Evolutionary conservation across 371 early-diverging fungal species (phyloP).

Genomic region (Mucor sp.): DNA sequence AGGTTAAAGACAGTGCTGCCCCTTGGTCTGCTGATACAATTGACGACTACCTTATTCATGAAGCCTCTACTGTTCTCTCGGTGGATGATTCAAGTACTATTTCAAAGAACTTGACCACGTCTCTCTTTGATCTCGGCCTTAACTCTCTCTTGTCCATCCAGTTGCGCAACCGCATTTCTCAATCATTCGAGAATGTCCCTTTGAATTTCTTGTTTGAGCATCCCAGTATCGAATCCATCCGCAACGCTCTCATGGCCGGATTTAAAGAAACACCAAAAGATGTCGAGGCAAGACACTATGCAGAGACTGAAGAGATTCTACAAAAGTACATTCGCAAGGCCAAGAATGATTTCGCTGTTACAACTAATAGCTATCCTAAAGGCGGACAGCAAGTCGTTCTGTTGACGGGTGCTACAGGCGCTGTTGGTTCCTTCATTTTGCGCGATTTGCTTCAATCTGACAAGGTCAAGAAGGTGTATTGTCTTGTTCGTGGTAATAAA

Average conservation of each 20-base stretch:
- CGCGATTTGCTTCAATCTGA: slow-evolving; percentile 23
- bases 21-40: not conserved
- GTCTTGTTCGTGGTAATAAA: slow-evolving; percentile 25
- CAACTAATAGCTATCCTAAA: slow-evolving; percentile 1
- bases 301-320: slow-evolving; percentile 16
- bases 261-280: not conserved
- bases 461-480: slow-evolving; percentile 21
- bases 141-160: slow-evolving; percentile 29
- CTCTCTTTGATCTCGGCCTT: slow-evolving; percentile 33
- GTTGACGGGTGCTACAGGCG: slow-evolving; percentile 47
- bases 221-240: slow-evolving; percentile 15
- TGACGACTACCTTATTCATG: not conserved
- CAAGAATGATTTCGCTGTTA: slow-evolving; percentile 18
- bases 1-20: not conserved
- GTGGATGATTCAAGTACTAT: not conserved
- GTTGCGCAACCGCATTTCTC: slow-evolving; percentile 25
- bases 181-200: slow-evolving; percentile 22
- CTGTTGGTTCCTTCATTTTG: slow-evolving; percentile 41
- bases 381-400: slow-evolving; percentile 11
- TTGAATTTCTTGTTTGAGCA: slow-evolving; percentile 36
- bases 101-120: slow-evolving; percentile 1
- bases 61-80: no score
- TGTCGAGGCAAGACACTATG: not conserved
- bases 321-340: slow-evolving; percentile 23
- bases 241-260: not conserved